These are phyloP conservation scores for Grigorovia humatica DNA, from an alignment of 805 yeast species.

Conservation along the genomic window DNA sequence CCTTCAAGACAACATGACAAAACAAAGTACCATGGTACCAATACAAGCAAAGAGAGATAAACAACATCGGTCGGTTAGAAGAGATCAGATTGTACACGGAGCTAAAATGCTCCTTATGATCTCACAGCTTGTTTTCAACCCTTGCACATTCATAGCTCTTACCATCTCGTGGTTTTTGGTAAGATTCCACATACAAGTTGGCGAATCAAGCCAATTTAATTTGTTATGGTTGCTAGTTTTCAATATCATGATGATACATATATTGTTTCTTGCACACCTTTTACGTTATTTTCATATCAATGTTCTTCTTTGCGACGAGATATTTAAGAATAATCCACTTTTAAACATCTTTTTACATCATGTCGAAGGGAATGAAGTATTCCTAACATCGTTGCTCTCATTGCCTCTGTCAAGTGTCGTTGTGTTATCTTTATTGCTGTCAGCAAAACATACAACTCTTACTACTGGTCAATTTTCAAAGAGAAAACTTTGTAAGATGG, in stretches of 20 bases:
- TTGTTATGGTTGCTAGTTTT: background rate
- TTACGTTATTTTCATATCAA: too few relatives aligned
- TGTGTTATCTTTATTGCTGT: background rate
- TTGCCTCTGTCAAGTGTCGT: background rate
- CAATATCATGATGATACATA: background rate
- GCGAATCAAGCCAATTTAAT: background rate
- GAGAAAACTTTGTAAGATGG: background rate
- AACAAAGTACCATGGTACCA: background rate
- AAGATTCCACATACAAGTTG: background rate
- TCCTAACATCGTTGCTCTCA: background rate
- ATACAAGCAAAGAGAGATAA: too few relatives aligned
- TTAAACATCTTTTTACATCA: too few relatives aligned
- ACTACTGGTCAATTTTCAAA: background rate
- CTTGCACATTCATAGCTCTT: background rate
- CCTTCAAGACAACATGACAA: background rate
- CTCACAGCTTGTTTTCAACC: background rate
- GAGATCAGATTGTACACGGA: background rate
- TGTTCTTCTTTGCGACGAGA: background rate
- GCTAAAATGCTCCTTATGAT: background rate
- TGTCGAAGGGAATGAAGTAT: background rate
- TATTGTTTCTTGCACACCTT: background rate
- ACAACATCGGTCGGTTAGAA: too few relatives aligned
- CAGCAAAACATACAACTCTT: background rate
- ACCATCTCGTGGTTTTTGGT: background rate
- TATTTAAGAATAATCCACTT: background rate